These are phyloP conservation scores for Canna indica DNA, from an alignment of 176 grass and related monocot genomes.

Conservation along the genomic window DNA sequence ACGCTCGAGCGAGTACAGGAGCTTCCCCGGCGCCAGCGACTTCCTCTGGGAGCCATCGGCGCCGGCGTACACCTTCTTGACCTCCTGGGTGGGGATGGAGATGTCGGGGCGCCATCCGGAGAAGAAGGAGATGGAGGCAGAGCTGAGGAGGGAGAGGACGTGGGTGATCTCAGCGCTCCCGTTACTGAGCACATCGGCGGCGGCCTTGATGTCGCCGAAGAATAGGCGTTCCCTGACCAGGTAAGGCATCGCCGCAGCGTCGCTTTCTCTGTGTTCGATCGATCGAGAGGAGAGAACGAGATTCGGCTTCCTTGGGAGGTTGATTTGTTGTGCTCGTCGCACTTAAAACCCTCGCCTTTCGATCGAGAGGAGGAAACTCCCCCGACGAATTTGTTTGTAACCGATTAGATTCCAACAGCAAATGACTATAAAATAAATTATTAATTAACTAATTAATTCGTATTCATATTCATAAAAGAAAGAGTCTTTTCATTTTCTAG, in stretches of 20 bases:
- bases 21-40: conserved; percentile 24
- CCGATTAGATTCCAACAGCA: not conserved
- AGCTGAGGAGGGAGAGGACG: conserved; percentile 48
- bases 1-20: conserved; percentile 48
- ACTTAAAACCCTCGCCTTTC: not conserved
- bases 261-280: no score
- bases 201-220: conserved; percentile 61
- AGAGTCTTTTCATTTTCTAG: no score
- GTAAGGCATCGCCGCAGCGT: conserved; percentile 35
- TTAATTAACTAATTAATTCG: no score
- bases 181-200: conserved; percentile 34
- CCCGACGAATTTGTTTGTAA: not conserved
- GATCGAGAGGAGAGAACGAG: not conserved
- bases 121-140: conserved; percentile 64
- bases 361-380: not conserved
- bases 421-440: no score
- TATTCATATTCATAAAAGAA: no score
- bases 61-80: conserved; percentile 30
- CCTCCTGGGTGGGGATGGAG: conserved; percentile 35
- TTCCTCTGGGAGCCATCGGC: conserved; percentile 32
- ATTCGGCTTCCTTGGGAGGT: not conserved
- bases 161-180: conserved; percentile 20
- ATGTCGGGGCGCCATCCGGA: conserved; percentile 39
- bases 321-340: not conserved
- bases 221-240: conserved; percentile 58